Base-by-base conservation (phyloP, 352 stramenopile species). In the Phytopythium helicoides region DNA sequence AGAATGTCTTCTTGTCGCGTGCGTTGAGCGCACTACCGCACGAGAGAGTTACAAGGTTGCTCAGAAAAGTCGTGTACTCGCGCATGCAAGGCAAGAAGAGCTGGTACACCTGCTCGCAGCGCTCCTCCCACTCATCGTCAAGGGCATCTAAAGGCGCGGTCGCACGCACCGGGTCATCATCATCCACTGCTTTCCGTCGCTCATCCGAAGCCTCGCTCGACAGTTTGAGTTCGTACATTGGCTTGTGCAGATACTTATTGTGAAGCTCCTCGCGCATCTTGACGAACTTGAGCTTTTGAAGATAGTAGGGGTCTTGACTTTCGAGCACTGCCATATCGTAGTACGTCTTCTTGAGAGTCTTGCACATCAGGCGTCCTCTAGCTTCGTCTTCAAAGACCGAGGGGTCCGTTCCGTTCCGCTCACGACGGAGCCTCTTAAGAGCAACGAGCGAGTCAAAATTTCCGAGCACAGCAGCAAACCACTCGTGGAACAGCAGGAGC, bases 1-100 rank as follows among this genome's bases (percentile, higher is more conserved):
- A 89, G 34, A 90, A 90, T 9, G 76, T 89, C 47, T 87, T 89
- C 52, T 93, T 93, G 53, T 93, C 82, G 16, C 80, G 75, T 8
- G 75, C 80, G 42, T 86, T 87, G 37, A 89, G 39, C 10, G 77
- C 80, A 16, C 68, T 87, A 1, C 80, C 80, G 36, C 78, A 87
- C 11, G 74, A 86, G 15, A 91, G 54, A 2, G 70, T 82, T 47
- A 89, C 66, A 10, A 93, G 49, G 49, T 87, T 87, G 25, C 74
- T 68, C 22, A 93, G 57, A 25, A 90, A 83, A 4, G 70, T 67
- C 23, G 71, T 86, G 49, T 84, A 84, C 42, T 91, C 82, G 15
- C 74, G 69, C 66, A 87, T 91, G 11, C 80, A 84, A 10, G 80
- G 69, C 7, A 91, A 44, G 45, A 91, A 86, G 15, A 86, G 59